Percentiles rank a stretch among this genome's conserved stretches.
phyloP scores from a whole-genome alignment of 352 stramenopile species.

The Phytopythium aichiense region DNA sequence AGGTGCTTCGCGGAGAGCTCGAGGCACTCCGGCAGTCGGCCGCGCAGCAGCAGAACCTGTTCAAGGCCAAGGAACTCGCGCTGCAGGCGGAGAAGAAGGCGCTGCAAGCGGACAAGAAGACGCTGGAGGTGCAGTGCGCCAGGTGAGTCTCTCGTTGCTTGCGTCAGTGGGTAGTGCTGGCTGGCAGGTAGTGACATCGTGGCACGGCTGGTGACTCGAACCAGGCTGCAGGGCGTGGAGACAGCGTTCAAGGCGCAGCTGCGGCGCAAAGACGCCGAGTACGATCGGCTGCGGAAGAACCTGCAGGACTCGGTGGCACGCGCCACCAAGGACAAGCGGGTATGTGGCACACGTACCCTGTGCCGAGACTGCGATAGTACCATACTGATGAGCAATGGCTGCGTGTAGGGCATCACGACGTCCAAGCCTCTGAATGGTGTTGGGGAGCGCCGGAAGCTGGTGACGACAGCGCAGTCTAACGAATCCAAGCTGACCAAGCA shows the following conservation, averaged over 20 bases:
- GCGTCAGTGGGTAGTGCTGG: no score
- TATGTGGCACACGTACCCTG: constrained; percentile 11
- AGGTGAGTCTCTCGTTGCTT: constrained; percentile 16
- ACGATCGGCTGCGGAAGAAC: constrained; percentile 66
- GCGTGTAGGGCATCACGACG: constrained; percentile 34
- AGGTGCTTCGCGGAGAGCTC: constrained; percentile 39
- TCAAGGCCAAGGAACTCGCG: constrained; percentile 57
- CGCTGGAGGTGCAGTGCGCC: constrained; percentile 60
- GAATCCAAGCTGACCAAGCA: constrained; percentile 58
- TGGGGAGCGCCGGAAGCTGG: constrained; percentile 26
- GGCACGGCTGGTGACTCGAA: neutral
- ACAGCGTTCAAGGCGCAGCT: constrained; percentile 73
- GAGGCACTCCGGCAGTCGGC: constrained; percentile 43
- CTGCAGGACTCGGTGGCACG: constrained; percentile 52
- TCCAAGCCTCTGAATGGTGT: constrained; percentile 41
- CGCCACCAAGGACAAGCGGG: constrained; percentile 52
- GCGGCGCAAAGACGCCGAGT: constrained; percentile 69
- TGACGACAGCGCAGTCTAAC: constrained; percentile 31
- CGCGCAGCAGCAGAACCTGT: constrained; percentile 57
- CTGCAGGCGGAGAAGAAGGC: constrained; percentile 41
- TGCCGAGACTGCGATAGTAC: no score
- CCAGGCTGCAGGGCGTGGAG: constrained; percentile 70
- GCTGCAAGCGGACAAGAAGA: constrained; percentile 60
- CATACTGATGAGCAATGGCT: neutral
- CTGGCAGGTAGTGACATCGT: neutral